A percentile compares a stretch with the other conserved stretches of the same genome.
Evolutionary conservation across 2,329 filamentous ascomycete genomes (phyloP).

Genomic region (Ascocoryne sarcoides): DNA sequence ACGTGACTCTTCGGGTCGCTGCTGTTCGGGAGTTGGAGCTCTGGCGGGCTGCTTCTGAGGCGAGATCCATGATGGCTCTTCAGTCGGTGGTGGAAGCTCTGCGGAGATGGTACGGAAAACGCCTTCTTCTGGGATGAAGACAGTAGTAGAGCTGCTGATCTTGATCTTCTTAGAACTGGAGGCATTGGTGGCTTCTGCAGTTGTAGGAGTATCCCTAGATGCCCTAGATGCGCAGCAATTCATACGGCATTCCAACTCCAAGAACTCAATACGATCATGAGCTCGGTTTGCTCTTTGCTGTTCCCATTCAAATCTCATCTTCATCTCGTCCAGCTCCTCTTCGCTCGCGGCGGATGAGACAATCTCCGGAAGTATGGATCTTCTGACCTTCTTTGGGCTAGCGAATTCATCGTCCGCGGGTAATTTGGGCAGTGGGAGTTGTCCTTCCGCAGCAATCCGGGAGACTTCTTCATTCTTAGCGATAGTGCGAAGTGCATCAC

Average conservation of each 20-base stretch:
- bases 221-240: constrained; percentile 52
- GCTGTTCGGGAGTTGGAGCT: neutral
- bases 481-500: constrained; percentile 63
- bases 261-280: constrained; percentile 64
- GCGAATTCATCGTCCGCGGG: constrained; percentile 51
- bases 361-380: constrained; percentile 40
- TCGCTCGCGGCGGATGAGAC: constrained; percentile 43
- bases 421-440: constrained; percentile 54
- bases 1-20: constrained; percentile 7
- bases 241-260: constrained; percentile 66
- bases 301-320: constrained; percentile 37
- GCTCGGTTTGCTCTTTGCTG: constrained; percentile 56
- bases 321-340: constrained; percentile 36
- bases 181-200: neutral
- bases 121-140: constrained; percentile 54
- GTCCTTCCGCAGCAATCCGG: constrained; percentile 63
- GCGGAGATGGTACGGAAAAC: constrained; percentile 51
- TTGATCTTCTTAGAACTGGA: constrained; percentile 2
- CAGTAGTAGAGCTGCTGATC: constrained; percentile 10
- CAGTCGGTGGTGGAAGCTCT: too few species aligned
- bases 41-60: constrained; percentile 12
- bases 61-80: constrained; percentile 22
- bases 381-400: constrained; percentile 46
- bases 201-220: neutral
- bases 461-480: constrained; percentile 66